A percentile compares a stretch with the other conserved stretches of the same genome.
phyloP scores from a whole-genome alignment of 441 rosid genomes.

The Jatropha multifida region DNA sequence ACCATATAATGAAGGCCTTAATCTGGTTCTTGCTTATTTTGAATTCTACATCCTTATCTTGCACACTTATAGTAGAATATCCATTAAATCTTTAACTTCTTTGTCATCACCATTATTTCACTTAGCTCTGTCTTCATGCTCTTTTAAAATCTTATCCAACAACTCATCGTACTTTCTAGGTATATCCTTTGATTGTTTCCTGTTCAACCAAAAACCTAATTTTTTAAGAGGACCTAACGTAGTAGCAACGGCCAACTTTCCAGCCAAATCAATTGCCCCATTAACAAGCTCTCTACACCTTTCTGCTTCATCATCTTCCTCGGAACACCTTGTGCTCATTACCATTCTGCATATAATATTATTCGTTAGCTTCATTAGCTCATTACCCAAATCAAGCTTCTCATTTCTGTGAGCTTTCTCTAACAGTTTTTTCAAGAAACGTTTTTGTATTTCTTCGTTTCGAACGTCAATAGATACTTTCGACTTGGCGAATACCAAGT shows the following conservation, averaged over 20 bases:
- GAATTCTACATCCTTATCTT: constrained; percentile 28
- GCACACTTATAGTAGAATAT: constrained; percentile 34
- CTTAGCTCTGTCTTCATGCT: constrained; percentile 38
- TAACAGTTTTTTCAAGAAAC: constrained; percentile 14
- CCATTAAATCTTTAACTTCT: constrained; percentile 36
- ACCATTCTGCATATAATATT: background rate
- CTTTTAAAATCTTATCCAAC: constrained; percentile 38
- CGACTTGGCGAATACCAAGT: constrained; percentile 19
- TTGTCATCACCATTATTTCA: background rate
- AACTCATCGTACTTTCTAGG: constrained; percentile 28
- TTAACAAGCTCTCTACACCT: constrained; percentile 28
- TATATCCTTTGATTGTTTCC: constrained; percentile 30
- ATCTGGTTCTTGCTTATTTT: constrained; percentile 34
- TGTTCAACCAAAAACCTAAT: constrained; percentile 28
- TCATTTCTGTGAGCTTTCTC: constrained; percentile 14
- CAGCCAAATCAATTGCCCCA: constrained; percentile 14
- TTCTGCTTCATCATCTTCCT: constrained; percentile 35
- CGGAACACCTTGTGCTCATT: constrained; percentile 36
- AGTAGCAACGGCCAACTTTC: constrained; percentile 11
- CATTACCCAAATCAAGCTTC: constrained; percentile 19
- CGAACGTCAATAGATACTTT: constrained; percentile 16
- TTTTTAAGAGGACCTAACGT: constrained; percentile 28
- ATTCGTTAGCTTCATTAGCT: constrained; percentile 1
- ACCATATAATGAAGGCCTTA: constrained; percentile 35
- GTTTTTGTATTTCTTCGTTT: constrained; percentile 14